These are phyloP conservation scores for Phytopythium cucurbitacearum DNA, from an alignment of 352 stramenopile species.

Conservation along the genomic window DNA sequence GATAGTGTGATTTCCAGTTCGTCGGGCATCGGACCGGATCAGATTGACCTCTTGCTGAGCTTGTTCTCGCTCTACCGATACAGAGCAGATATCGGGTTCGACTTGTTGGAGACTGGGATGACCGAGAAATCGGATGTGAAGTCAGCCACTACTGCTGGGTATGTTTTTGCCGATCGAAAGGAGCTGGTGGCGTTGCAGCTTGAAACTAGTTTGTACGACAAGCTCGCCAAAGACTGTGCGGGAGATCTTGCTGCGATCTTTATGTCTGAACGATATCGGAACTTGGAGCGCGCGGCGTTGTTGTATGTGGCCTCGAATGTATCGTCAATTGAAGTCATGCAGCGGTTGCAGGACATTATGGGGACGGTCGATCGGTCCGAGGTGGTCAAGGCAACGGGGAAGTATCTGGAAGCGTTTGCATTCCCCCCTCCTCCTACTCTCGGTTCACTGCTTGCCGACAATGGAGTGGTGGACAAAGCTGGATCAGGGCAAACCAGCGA, in stretches of 20 bases:
- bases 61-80: slow-evolving; percentile 84
- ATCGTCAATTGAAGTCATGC: slow-evolving; percentile 46
- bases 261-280: slow-evolving; percentile 39
- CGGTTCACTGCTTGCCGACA: slow-evolving; percentile 2
- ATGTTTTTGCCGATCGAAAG: slow-evolving; percentile 26
- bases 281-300: slow-evolving; percentile 57
- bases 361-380: slow-evolving; percentile 35
- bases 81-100: slow-evolving; percentile 69
- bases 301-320: slow-evolving; percentile 76
- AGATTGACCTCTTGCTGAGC: slow-evolving; percentile 75
- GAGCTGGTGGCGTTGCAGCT: slow-evolving; percentile 55
- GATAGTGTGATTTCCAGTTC: slow-evolving; percentile 30
- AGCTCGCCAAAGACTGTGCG: slow-evolving; percentile 62
- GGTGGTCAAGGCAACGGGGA: slow-evolving; percentile 48
- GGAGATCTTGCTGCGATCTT: slow-evolving; percentile 60
- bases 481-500: slow-evolving; percentile 3
- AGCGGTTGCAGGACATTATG: slow-evolving; percentile 45
- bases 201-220: slow-evolving; percentile 74
- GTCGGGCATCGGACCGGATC: slow-evolving; percentile 28
- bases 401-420: slow-evolving; percentile 77
- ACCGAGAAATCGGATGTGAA: slow-evolving; percentile 12
- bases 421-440: slow-evolving; percentile 43
- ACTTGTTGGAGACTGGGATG: slow-evolving; percentile 30
- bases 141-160: slow-evolving; percentile 5
- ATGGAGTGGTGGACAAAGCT: slow-evolving; percentile 1